These are phyloP conservation scores for Neofusicoccum laricinum DNA, from an alignment of 2,329 filamentous ascomycete species.

Conservation along the genomic window DNA sequence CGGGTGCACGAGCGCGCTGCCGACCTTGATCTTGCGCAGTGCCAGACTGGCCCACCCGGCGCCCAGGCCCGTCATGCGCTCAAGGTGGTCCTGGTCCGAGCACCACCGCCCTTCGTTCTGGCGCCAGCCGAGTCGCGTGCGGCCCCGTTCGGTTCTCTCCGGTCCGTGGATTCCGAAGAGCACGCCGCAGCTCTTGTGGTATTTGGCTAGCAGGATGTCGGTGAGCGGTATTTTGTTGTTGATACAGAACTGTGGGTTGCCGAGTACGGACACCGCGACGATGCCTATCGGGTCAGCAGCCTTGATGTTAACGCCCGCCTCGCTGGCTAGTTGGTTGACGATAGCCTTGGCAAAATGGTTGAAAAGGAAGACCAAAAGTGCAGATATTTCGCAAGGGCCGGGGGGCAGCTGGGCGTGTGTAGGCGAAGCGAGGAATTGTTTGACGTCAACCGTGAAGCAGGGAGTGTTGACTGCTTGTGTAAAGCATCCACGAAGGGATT, in stretches of 20 bases:
- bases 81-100: conserved; percentile 69
- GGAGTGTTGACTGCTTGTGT: background rate
- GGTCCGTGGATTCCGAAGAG: conserved; percentile 79
- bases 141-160: conserved; percentile 59
- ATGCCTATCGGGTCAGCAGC: conserved; percentile 73
- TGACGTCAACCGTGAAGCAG: conserved; percentile 29
- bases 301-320: conserved; percentile 37
- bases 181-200: conserved; percentile 74
- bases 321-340: conserved; percentile 57
- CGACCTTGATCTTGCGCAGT: conserved; percentile 65
- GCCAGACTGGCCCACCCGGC: conserved; percentile 81
- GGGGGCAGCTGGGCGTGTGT: conserved; percentile 1
- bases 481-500: conserved; percentile 24
- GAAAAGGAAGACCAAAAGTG: conserved; percentile 63
- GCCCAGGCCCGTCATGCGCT: conserved; percentile 79
- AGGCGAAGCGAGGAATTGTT: conserved; percentile 22
- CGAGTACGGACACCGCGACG: conserved; percentile 44
- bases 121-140: conserved; percentile 32
- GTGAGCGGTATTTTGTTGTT: conserved; percentile 61
- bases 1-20: conserved; percentile 43
- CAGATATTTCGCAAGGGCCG: conserved; percentile 10
- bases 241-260: conserved; percentile 1
- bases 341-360: conserved; percentile 74
- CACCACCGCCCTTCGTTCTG: conserved; percentile 49
- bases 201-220: conserved; percentile 85